A percentile compares a stretch with the other conserved stretches of the same genome.
Conservation (phyloP, 805 yeast species). For the Saturnispora sekii region DNA sequence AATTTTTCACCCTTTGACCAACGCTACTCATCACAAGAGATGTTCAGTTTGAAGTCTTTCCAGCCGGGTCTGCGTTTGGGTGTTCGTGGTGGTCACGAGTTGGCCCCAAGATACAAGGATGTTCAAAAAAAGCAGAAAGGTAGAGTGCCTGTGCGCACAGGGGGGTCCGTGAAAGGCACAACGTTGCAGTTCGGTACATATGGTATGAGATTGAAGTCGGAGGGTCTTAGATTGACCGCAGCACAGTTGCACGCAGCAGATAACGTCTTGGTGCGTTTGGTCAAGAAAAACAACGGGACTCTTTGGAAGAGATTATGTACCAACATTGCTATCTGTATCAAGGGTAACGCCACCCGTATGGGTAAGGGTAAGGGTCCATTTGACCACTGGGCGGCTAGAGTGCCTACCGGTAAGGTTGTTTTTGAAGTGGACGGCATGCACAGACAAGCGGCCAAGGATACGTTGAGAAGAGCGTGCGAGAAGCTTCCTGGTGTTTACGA, state of each 20-base stretch:
- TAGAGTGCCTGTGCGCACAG: constrained; percentile 86
- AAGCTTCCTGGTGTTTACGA: constrained; percentile 91
- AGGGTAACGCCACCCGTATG: constrained; percentile 99
- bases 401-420: constrained; percentile 88
- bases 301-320: constrained; percentile 76
- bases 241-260: constrained; percentile 89
- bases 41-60: constrained; percentile 7
- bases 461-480: constrained; percentile 79
- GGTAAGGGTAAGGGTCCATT: constrained; percentile 99
- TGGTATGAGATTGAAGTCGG: constrained; percentile 82
- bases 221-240: constrained; percentile 79
- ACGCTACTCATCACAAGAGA: background rate
- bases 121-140: constrained; percentile 84
- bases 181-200: constrained; percentile 70
- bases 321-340: constrained; percentile 83
- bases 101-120: constrained; percentile 63
- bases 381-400: constrained; percentile 94
- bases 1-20: background rate
- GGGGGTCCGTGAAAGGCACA: constrained; percentile 88
- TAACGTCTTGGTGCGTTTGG: constrained; percentile 69
- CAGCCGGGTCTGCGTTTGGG: constrained; percentile 1
- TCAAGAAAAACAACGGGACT: constrained; percentile 68
- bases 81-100: constrained; percentile 41
- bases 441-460: constrained; percentile 83
- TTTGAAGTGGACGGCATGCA: constrained; percentile 77